These are phyloP conservation scores for Citrus inodora DNA, from an alignment of 345 rosid genomes.

Conservation along the genomic window DNA sequence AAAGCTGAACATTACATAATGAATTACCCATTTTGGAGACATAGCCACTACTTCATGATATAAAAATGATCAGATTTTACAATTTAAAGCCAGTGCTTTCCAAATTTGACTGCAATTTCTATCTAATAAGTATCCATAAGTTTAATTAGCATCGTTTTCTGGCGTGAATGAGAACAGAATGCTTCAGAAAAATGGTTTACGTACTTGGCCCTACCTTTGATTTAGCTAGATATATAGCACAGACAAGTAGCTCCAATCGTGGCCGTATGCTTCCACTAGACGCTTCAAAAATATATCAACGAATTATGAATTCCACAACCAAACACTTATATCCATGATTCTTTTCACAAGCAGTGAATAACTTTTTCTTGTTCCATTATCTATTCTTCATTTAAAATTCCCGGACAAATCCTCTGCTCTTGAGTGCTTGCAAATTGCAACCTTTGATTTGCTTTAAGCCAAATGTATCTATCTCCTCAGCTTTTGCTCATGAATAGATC, in stretches of 20 bases:
- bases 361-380: background rate
- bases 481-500: background rate
- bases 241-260: background rate
- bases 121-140: background rate
- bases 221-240: background rate
- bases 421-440: background rate
- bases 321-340: background rate
- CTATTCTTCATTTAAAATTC: background rate
- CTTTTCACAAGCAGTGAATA: background rate
- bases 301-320: background rate
- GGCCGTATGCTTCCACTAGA: conserved; percentile 15
- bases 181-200: background rate
- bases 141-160: background rate
- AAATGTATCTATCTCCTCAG: background rate
- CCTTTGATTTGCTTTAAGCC: background rate
- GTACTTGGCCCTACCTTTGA: background rate
- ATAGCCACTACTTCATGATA: too few species aligned
- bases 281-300: background rate
- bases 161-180: background rate
- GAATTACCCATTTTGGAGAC: too few species aligned
- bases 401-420: background rate
- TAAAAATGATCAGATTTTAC: too few species aligned
- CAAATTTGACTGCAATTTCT: too few species aligned
- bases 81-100: too few species aligned
- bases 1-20: too few species aligned